Evolutionary conservation across 139 green algal genomes (phyloP).

Genomic region (Tetradesmus obliquus): DNA sequence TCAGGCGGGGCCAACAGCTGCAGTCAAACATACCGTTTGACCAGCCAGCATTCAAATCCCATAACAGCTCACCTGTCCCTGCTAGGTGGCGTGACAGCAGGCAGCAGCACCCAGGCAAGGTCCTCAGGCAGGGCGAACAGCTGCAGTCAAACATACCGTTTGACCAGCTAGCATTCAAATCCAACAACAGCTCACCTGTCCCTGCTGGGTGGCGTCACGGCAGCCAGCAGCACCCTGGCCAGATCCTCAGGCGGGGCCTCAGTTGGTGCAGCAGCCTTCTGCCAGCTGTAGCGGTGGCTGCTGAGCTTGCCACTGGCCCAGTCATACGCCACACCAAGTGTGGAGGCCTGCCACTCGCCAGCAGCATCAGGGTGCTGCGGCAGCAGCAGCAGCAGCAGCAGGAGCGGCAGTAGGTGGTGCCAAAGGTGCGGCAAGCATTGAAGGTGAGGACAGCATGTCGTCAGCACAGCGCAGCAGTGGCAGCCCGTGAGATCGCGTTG

Average conservation of each 20-base stretch:
- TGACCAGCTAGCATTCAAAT: neutral
- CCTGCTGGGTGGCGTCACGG: neutral
- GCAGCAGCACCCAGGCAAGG: neutral
- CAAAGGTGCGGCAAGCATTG: too few relatives aligned
- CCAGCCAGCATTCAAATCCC: neutral
- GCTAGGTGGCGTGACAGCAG: neutral
- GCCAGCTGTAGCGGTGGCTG: conserved; percentile 47
- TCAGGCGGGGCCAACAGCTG: neutral
- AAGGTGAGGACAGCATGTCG: too few relatives aligned
- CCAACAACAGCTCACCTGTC: neutral
- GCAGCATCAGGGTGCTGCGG: conserved; percentile 31
- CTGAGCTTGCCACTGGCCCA: conserved; percentile 8
- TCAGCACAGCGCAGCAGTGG: too few relatives aligned
- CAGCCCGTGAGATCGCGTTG: too few relatives aligned
- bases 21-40: neutral
- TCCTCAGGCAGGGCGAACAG: neutral
- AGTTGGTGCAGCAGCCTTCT: conserved; percentile 4
- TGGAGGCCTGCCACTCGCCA: conserved; percentile 21
- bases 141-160: neutral
- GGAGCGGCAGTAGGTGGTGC: neutral
- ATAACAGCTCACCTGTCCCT: conserved; percentile 12
- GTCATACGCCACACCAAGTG: conserved; percentile 34
- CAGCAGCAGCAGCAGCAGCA: neutral
- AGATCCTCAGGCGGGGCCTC: conserved; percentile 5
- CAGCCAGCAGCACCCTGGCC: neutral